Evolutionary conservation across 352 stramenopile genomes (phyloP).

Genomic region (Pythium utonaiense): DNA sequence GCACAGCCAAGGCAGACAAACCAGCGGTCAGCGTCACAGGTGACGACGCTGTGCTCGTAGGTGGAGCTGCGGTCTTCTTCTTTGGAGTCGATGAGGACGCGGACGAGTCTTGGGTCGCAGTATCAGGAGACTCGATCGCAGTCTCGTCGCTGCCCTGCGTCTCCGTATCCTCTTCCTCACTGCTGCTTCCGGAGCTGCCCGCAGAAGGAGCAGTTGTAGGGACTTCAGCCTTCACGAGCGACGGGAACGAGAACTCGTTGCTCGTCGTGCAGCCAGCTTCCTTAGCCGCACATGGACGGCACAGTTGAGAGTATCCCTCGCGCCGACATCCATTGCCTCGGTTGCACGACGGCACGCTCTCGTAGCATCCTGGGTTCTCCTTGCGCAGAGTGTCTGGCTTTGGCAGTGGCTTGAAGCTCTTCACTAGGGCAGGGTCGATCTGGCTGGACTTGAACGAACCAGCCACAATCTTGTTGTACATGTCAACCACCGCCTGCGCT

Average conservation of each 20-base stretch:
- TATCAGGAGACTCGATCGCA: slow-evolving; percentile 13
- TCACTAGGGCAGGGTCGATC: slow-evolving; percentile 32
- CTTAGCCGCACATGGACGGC: slow-evolving; percentile 22
- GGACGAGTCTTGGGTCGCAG: neutral
- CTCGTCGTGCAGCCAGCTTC: slow-evolving; percentile 6
- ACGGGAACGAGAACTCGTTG: slow-evolving; percentile 18
- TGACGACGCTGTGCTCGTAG: neutral
- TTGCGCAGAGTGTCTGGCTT: slow-evolving; percentile 13
- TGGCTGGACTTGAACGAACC: slow-evolving; percentile 32
- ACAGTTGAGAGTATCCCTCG: slow-evolving; percentile 34
- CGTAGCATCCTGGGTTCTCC: slow-evolving; percentile 34
- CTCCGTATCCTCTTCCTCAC: neutral
- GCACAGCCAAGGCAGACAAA: neutral
- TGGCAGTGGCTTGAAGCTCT: slow-evolving; percentile 28
- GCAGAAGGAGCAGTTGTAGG: neutral
- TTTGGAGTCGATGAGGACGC: slow-evolving; percentile 2
- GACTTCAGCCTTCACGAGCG: slow-evolving; percentile 14
- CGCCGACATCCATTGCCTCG: slow-evolving; percentile 27
- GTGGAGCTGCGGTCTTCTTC: slow-evolving; percentile 12
- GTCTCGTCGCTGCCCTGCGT: slow-evolving; percentile 5
- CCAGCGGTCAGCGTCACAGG: neutral
- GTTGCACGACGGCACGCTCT: slow-evolving; percentile 29
- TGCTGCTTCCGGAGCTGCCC: slow-evolving; percentile 8
- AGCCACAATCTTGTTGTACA: slow-evolving; percentile 31
- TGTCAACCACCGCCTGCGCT: slow-evolving; percentile 27